phyloP scores from a whole-genome alignment of 148 eudicot genomes.

The Fallopia convolvulus region DNA sequence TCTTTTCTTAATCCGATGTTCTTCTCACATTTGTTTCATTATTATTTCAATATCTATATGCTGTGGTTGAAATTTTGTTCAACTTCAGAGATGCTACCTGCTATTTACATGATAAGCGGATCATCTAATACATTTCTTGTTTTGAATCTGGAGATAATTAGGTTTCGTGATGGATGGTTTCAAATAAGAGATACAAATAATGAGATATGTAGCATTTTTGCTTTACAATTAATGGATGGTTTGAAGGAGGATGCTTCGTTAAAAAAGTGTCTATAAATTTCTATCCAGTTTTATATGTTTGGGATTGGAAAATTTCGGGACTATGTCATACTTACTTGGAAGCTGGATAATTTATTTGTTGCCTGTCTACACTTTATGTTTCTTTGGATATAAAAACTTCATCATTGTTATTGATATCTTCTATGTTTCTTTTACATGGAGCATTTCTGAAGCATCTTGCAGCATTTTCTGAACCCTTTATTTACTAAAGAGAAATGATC shows the following conservation, averaged over 20 bases:
- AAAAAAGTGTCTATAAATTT: neutral
- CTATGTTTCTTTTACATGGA: neutral
- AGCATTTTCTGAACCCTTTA: neutral
- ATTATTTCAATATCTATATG: neutral
- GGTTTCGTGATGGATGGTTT: neutral
- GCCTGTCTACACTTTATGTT: neutral
- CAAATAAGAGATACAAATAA: neutral
- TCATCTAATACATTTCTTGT: neutral
- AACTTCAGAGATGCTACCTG: neutral
- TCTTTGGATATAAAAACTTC: neutral
- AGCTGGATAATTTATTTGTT: neutral
- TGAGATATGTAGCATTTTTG: neutral
- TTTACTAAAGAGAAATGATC: neutral
- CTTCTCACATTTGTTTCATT: neutral
- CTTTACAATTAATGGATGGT: neutral
- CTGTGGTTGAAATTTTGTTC: neutral
- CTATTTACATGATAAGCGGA: neutral
- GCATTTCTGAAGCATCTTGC: neutral
- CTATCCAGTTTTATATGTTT: neutral
- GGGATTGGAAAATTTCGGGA: neutral
- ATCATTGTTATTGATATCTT: neutral
- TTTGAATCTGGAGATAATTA: neutral
- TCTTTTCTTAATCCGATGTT: neutral
- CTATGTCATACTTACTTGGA: slow-evolving; percentile 7
- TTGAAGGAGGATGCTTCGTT: neutral